Conservation (phyloP, 2,329 filamentous ascomycete species). For the Chaetothyriales sp. region DNA sequence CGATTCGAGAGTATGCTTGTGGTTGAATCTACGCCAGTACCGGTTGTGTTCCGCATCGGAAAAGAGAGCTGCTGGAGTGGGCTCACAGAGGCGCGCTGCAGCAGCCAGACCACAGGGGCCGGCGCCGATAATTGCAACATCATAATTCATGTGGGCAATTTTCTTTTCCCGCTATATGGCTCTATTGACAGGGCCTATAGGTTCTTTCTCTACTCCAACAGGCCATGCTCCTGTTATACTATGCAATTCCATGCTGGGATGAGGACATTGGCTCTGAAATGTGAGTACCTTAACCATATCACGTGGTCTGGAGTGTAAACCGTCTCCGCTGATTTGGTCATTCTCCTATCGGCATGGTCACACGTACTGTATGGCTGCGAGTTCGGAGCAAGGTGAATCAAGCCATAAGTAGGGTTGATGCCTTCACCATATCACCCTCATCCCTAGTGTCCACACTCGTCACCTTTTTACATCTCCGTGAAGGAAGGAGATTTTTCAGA, state of each 20-base stretch:
- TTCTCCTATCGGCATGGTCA: too few relatives aligned
- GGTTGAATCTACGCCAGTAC: slow-evolving; percentile 33
- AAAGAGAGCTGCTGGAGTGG: slow-evolving; percentile 63
- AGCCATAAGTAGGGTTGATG: too few relatives aligned
- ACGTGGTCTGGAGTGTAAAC: neutral
- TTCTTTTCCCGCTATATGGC: neutral
- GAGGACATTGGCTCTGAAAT: neutral
- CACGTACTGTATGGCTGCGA: neutral
- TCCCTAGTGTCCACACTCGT: neutral
- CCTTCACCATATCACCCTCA: neutral
- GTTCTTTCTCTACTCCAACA: neutral
- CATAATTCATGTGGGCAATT: slow-evolving; percentile 23
- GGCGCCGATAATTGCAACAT: slow-evolving; percentile 60
- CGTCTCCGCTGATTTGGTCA: neutral
- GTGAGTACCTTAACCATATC: neutral
- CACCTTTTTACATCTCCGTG: neutral
- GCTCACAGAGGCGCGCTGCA: slow-evolving; percentile 57
- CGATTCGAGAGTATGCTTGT: slow-evolving; percentile 7
- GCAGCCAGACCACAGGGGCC: slow-evolving; percentile 64
- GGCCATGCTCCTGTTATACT: neutral
- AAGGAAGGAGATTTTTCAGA: neutral
- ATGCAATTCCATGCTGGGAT: neutral
- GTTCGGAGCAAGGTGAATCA: neutral
- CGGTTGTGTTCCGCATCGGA: slow-evolving; percentile 70
- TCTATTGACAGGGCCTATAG: neutral